Evolutionary conservation across 805 yeast genomes (phyloP).

Genomic region (Spathaspora gorwiae): DNA sequence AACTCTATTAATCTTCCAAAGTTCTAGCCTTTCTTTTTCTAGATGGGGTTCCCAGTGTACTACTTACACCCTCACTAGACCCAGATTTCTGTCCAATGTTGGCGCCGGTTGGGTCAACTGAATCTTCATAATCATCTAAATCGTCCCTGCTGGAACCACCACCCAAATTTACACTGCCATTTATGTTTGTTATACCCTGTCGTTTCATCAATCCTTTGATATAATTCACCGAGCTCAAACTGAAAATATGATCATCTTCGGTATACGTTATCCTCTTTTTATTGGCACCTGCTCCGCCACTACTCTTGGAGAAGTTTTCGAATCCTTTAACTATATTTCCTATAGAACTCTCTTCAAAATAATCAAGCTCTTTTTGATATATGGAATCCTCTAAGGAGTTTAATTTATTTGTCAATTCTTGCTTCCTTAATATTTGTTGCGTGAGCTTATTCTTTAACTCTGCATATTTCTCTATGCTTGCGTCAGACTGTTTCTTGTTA

Average conservation of each 20-base stretch:
- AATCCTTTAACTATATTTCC: slow-evolving; percentile 92
- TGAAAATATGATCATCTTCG: slow-evolving; percentile 78
- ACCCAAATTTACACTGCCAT: slow-evolving; percentile 8
- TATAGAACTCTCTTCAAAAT: slow-evolving; percentile 64
- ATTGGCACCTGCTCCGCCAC: slow-evolving; percentile 19
- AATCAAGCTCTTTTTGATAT: slow-evolving; percentile 71
- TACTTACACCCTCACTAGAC: not conserved
- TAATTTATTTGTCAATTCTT: slow-evolving; percentile 59
- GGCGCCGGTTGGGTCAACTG: slow-evolving; percentile 22
- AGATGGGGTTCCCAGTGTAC: slow-evolving; percentile 5
- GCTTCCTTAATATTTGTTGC: slow-evolving; percentile 56
- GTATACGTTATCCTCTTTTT: slow-evolving; percentile 50
- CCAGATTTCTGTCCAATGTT: not conserved
- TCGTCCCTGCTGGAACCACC: slow-evolving; percentile 20
- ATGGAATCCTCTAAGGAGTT: slow-evolving; percentile 69
- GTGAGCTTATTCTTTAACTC: slow-evolving; percentile 62
- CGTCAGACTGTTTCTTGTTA: not conserved
- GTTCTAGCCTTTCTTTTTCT: slow-evolving; percentile 19
- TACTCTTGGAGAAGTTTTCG: slow-evolving; percentile 63
- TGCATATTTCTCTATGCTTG: slow-evolving; percentile 49
- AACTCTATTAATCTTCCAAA: slow-evolving; percentile 17
- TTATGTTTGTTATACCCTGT: slow-evolving; percentile 30
- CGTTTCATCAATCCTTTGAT: slow-evolving; percentile 51
- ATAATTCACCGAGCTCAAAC: slow-evolving; percentile 67
- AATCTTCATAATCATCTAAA: slow-evolving; percentile 35